Evolutionary conservation across 2,329 filamentous ascomycete species (phyloP), one percentile per base, ranked within the genome.

Genomic region (Lasiodiplodia hormozganensis): DNA sequence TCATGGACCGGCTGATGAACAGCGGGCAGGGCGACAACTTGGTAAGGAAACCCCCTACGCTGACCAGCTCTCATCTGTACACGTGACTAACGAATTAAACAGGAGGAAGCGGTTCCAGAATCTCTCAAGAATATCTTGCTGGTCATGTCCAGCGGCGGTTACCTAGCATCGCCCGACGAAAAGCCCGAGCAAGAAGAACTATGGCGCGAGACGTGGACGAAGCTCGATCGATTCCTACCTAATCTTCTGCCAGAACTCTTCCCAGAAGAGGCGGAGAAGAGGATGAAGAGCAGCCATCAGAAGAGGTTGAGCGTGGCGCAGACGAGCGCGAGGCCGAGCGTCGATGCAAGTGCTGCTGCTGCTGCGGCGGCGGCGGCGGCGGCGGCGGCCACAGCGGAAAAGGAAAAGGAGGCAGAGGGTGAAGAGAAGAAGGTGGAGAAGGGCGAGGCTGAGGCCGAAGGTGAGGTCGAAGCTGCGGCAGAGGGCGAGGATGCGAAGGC

Each of bases 1-100:
- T 97, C 66, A 94, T 99, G 88, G 96, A 99, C 78, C 89, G 96
- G 28, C 86, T 99, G 71, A 96, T 97, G 90, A 97, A 97, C 76
- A 96, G 92, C 75, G 95, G 95, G 0, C 94, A 97, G 79, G 93
- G 93, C 28, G 94, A 97, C 75, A 95, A 91, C 74, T 82, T 97
- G 77, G 92, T 94, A 87, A 82, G 90, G 85, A 25, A 23, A 18
- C n/a, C 10, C 31, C n/a, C 8, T 21, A 21, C 4, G 2, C 18
- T 21, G 2, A 49, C 6, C 4, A 23, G 23, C 14, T 23, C 12
- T 23, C 36, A n/a, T 40, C 38, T 16, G 14, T 47, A 10, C 43
- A 21, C 43, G 7, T n/a, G 43, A 10, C 43, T 54, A 43, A 68
- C n/a, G 23, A 31, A 57, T 36, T 2, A 10, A 49, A 70, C 73